Base-by-base conservation (phyloP, 1,284 basidiomycete species). In the Puccinia novopanici region DNA sequence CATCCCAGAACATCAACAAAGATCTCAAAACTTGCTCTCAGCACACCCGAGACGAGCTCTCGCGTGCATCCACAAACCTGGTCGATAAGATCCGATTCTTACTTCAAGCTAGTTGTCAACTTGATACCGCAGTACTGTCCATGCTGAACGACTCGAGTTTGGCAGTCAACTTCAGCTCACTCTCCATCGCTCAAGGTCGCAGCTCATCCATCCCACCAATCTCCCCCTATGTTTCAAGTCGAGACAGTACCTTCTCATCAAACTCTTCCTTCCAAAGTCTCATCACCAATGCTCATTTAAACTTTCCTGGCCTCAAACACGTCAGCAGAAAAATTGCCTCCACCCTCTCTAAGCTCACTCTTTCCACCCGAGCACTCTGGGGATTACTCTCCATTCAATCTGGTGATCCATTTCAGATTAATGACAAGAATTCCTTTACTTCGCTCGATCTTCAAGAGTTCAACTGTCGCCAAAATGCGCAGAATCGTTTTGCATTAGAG, bases 141-240 rank as follows among this genome's bases (percentile, higher is more conserved):
- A 71, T 67, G 40, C 52, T 73, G 15, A 30, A 61, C 17, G 70
- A 80, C 5, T 61, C 59, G 0, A 37, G 34, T 37, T 30, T 45
- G 86, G 90, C 50, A 88, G 90, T 27, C 90, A 93, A 88, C 83
- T 85, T 34, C 82, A 22, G 86, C 88, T 86, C 55, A 81, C 85
- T 30, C 84, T 85, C 74, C 80, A 84, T 1, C 83, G 84, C 0
- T 37, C 67, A 48, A 48, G 84, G 84, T 22, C 83, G 77, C 17
- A 80, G 82, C 17, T 73, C 75, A 68, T 81, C 70, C 13, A 71
- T 24, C 30, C 61, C 61, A 34, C 67, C 50, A 59, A 65, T 67
- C 72, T 52, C 74, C 3, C 81, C 74, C 37, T 71, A 55, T 72
- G 52, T 72, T 50, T 48, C 55, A 15, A 80, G 81, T 45, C 72